Conservation (phyloP, 1,284 basidiomycete genomes). For the Phellopilus nigrolimitatus region DNA sequence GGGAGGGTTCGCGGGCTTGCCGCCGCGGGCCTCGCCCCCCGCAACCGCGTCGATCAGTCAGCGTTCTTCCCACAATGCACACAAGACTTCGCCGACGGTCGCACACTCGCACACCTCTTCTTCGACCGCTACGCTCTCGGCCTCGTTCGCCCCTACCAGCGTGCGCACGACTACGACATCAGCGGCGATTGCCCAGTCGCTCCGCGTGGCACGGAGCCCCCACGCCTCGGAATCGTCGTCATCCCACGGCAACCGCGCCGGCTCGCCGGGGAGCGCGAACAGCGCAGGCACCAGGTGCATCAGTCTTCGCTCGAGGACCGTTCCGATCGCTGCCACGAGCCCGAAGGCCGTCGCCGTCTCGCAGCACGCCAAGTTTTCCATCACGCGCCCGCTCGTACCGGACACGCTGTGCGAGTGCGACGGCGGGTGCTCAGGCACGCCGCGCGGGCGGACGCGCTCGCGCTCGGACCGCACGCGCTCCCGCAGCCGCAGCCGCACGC, state of each 20-base stretch:
- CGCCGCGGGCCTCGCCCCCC: background rate
- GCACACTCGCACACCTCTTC: background rate
- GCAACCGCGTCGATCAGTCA: background rate
- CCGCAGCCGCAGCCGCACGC: background rate
- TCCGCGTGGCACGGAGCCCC: background rate
- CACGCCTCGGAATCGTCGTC: background rate
- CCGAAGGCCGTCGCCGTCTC: background rate
- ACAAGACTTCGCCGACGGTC: background rate
- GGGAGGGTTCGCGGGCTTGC: background rate
- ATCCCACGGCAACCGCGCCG: background rate
- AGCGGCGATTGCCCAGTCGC: background rate
- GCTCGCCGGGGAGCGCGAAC: too few species aligned
- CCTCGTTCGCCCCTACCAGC: background rate
- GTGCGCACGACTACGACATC: background rate
- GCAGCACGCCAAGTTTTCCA: background rate
- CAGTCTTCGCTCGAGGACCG: background rate
- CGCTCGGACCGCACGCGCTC: background rate
- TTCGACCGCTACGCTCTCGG: background rate
- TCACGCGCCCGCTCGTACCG: background rate
- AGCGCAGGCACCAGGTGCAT: background rate
- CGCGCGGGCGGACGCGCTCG: background rate
- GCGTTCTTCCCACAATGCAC: background rate
- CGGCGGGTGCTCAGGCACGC: background rate
- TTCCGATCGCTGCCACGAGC: background rate
- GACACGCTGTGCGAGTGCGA: background rate